These are phyloP conservation scores for Amanita polypyramis DNA, from an alignment of 768 basidiomycete species.

Conservation along the genomic window DNA sequence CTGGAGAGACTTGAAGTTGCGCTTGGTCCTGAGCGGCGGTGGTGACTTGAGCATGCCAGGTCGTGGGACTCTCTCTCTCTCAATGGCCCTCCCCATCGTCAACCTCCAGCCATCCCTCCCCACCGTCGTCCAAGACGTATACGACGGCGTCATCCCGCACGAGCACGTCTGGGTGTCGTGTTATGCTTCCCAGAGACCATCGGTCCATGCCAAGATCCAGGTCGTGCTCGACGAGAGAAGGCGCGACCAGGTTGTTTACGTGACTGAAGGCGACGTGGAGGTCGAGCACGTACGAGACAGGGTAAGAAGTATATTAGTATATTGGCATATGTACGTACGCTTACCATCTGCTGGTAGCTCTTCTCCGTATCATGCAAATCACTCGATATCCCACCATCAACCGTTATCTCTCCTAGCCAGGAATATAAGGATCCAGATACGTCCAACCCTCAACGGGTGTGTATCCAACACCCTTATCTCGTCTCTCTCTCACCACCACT, in stretches of 20 bases:
- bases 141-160: constrained; percentile 38
- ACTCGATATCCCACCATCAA: constrained; percentile 36
- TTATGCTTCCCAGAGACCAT: constrained; percentile 41
- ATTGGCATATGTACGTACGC: neutral
- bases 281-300: constrained; percentile 8
- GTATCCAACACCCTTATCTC: too few species aligned
- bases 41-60: constrained; percentile 1
- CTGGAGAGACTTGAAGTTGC: constrained; percentile 82
- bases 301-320: constrained; percentile 23
- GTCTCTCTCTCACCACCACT: too few species aligned
- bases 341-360: constrained; percentile 13
- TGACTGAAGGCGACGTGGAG: constrained; percentile 33
- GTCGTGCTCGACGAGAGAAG: constrained; percentile 44
- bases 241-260: constrained; percentile 35
- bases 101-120: constrained; percentile 53
- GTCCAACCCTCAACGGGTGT: constrained; percentile 20
- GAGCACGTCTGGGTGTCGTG: constrained; percentile 73
- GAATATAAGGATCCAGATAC: constrained; percentile 38
- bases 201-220: constrained; percentile 56
- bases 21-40: constrained; percentile 71
- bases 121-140: constrained; percentile 52
- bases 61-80: neutral
- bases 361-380: constrained; percentile 38
- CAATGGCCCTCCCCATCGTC: constrained; percentile 32
- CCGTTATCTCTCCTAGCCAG: constrained; percentile 38